Evolutionary conservation across 1,284 basidiomycete species (phyloP), one percentile per base, ranked within the genome.

Genomic region (Schizophyllum amplum): DNA sequence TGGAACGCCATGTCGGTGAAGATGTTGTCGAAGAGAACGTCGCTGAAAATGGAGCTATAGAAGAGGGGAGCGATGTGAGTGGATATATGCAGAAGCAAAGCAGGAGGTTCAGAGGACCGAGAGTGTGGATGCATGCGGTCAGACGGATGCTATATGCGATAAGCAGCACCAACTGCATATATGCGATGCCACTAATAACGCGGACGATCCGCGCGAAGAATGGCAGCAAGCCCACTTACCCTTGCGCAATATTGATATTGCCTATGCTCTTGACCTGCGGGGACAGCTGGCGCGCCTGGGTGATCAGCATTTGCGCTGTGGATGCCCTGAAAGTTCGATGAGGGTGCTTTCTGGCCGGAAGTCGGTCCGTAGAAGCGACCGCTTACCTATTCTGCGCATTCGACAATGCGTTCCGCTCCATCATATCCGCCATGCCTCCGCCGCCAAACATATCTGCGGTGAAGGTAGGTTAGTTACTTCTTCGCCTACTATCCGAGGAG

Each of bases 11-110:
- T 64, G 62, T 75, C 73, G 15, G 72, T 69, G 60, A 72, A 72
- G 21, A 75, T 65, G 58, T 74, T 72, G 58, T 75, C 74, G 58
- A 75, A 75, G 57, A 75, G 69, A n/a, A 75, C 68, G 58, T 75
- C 73, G 55, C 67, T 68, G 47, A 74, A 57, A 46, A 75, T 61
- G 13, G 68, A 69, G 51, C 70, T 73, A 33, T 6, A 13, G 27
- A 33, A 5, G 27, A 5, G 27, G 27, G n/a, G n/a, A n/a, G n/a
- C n/a, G n/a, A n/a, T n/a, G n/a, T n/a, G n/a, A n/a, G n/a, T n/a
- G n/a, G 50, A 13, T 50, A 47, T 20, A 56, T 61, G 24, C 53
- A 51, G n/a, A 21, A 46, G 15, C 50, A 51, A n/a, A n/a, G n/a
- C n/a, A n/a, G n/a, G n/a, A n/a, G n/a, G n/a, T n/a, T n/a, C n/a